These are phyloP conservation scores for Microsporum canis DNA, from an alignment of 2,329 filamentous ascomycete species.

Conservation along the genomic window DNA sequence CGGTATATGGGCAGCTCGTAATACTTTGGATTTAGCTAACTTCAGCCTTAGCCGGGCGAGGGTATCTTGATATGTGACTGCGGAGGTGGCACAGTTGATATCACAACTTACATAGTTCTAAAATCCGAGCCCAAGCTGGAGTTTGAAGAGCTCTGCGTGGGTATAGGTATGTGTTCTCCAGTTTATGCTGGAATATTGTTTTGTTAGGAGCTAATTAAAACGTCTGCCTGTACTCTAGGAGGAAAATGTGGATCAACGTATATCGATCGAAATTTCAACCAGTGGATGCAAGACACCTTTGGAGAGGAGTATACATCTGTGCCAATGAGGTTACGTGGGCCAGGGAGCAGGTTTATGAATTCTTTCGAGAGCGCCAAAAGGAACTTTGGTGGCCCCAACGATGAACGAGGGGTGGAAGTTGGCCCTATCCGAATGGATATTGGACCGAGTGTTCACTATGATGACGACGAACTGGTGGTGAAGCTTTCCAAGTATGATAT, in stretches of 20 bases:
- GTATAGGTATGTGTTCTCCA: conserved; percentile 5
- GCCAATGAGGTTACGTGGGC: conserved; percentile 16
- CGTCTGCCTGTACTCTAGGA: conserved; percentile 11
- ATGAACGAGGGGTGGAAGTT: conserved; percentile 6
- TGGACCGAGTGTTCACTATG: conserved; percentile 1
- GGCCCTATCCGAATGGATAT: conserved; percentile 5
- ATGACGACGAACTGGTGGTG: conserved; percentile 9
- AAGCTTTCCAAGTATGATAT: conserved; percentile 12
- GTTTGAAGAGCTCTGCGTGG: conserved; percentile 14
- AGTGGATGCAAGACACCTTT: conserved; percentile 22
- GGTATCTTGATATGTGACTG: conserved; percentile 21
- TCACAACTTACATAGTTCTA: conserved; percentile 18
- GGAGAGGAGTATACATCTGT: conserved; percentile 21
- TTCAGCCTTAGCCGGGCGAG: conserved; percentile 9
- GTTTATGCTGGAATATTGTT: neutral
- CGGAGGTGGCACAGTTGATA: conserved; percentile 23
- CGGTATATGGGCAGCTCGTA: neutral
- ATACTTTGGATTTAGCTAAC: neutral
- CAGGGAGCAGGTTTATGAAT: conserved; percentile 27
- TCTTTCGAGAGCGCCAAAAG: conserved; percentile 25
- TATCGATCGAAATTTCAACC: conserved; percentile 28
- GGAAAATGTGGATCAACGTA: conserved; percentile 26
- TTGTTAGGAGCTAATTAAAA: neutral
- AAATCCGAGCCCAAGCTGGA: conserved; percentile 7
- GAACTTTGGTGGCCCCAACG: conserved; percentile 18